Evolutionary conservation across 2,329 filamentous ascomycete species (phyloP).

Genomic region (Ceratocystis variospora): DNA sequence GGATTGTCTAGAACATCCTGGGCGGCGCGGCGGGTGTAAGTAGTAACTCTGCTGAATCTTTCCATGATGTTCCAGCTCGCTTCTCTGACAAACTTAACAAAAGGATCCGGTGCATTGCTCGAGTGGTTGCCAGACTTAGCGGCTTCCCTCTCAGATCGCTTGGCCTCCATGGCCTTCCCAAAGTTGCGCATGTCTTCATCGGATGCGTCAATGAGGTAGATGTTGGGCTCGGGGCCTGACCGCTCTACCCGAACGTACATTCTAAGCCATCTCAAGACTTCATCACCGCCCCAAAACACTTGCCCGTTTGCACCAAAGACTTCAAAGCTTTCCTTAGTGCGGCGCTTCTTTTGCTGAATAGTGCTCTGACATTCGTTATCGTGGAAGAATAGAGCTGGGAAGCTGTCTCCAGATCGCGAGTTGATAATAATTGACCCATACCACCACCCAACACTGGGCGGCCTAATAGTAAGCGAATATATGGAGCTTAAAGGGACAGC

Average conservation of each 20-base stretch:
- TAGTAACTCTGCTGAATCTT: constrained; percentile 93
- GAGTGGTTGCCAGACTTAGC: constrained; percentile 32
- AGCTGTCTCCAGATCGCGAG: constrained; percentile 75
- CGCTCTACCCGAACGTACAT: constrained; percentile 72
- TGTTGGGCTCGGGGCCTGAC: constrained; percentile 72
- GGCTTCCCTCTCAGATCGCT: constrained; percentile 25
- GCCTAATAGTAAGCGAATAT: constrained; percentile 78
- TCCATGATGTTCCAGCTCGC: constrained; percentile 94
- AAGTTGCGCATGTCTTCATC: constrained; percentile 76
- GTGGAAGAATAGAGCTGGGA: constrained; percentile 93
- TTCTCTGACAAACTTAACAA: constrained; percentile 88
- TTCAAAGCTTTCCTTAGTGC: constrained; percentile 72
- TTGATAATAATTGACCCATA: constrained; percentile 94
- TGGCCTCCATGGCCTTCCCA: constrained; percentile 31
- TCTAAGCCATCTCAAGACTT: constrained; percentile 81
- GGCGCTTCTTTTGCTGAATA: constrained; percentile 80
- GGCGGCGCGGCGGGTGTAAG: constrained; percentile 81
- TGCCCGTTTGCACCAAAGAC: constrained; percentile 73
- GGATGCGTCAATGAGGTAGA: constrained; percentile 79
- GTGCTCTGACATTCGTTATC: constrained; percentile 94
- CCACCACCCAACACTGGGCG: constrained; percentile 95
- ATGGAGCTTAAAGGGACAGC: constrained; percentile 80
- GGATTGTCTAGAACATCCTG: constrained; percentile 87
- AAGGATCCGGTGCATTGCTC: constrained; percentile 60
- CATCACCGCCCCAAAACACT: constrained; percentile 96